Conservation (phyloP, 129 eudicot genomes). For the Ambrosia trifida region DNA sequence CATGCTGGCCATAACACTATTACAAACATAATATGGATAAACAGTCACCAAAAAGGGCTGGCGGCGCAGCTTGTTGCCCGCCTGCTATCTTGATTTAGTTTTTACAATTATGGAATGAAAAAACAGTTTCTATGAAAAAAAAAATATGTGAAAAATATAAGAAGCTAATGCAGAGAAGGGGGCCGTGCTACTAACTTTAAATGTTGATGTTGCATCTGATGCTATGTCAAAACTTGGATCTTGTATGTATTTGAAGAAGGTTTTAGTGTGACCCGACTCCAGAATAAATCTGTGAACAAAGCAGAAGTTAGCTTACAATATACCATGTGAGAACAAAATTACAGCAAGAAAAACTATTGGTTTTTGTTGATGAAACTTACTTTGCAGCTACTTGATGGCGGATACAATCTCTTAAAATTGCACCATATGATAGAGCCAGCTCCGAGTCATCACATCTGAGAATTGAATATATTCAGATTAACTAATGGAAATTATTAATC, state of each 20-base stretch:
- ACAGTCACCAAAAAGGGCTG: too few species aligned
- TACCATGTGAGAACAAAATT: neutral
- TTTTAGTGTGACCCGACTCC: slow-evolving; percentile 74
- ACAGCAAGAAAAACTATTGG: neutral
- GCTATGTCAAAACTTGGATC: slow-evolving; percentile 86
- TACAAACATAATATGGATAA: too few species aligned
- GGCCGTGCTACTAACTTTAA: slow-evolving; percentile 51
- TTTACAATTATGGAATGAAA: too few species aligned
- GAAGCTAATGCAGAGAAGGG: neutral
- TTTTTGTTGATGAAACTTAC: slow-evolving; percentile 36
- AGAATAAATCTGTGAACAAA: slow-evolving; percentile 58
- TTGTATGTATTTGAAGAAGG: slow-evolving; percentile 67
- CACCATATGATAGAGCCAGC: slow-evolving; percentile 72
- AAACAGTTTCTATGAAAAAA: too few species aligned
- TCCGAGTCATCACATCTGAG: slow-evolving; percentile 62
- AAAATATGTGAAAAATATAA: neutral
- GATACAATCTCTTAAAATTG: slow-evolving; percentile 84
- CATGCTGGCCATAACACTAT: slow-evolving; percentile 7
- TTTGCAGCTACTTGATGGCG: slow-evolving; percentile 83
- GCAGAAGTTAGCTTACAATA: slow-evolving; percentile 19
- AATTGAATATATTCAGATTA: slow-evolving; percentile 21
- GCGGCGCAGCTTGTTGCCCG: too few species aligned
- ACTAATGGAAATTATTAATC: neutral
- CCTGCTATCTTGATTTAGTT: too few species aligned
- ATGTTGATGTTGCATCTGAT: slow-evolving; percentile 83